Conservation (phyloP, 2,329 filamentous ascomycete genomes). For the Coleophoma cylindrospora region DNA sequence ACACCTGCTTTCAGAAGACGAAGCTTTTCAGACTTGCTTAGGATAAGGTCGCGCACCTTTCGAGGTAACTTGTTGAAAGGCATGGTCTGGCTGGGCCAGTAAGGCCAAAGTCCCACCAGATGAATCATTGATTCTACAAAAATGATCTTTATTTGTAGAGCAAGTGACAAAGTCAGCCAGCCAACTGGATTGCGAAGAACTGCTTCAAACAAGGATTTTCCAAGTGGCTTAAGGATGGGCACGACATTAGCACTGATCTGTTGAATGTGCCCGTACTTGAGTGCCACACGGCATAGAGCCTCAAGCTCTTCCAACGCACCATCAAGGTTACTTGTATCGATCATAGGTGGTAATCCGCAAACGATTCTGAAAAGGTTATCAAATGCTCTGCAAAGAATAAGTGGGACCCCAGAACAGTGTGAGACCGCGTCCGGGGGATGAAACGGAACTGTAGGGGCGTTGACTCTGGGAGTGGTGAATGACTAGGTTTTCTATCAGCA, state of each 20-base stretch:
- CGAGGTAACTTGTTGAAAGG: not conserved
- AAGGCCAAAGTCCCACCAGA: constrained; percentile 14
- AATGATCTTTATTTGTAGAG: constrained; percentile 12
- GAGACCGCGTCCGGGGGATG: not conserved
- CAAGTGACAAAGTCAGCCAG: constrained; percentile 12
- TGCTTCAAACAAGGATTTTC: not conserved
- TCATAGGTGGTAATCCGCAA: constrained; percentile 6
- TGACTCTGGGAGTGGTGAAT: not conserved
- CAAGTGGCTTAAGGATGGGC: too few species aligned
- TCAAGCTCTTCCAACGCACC: constrained; percentile 2
- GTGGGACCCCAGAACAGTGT: not conserved
- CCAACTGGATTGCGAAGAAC: constrained; percentile 12
- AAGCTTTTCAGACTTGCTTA: constrained; percentile 9
- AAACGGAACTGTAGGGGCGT: not conserved
- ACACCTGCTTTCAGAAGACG: constrained; percentile 2
- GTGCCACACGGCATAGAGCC: too few species aligned
- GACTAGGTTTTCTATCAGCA: not conserved
- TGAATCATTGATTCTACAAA: constrained; percentile 20
- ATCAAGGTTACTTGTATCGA: constrained; percentile 7
- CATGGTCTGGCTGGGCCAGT: constrained; percentile 8
- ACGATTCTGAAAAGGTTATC: constrained; percentile 13
- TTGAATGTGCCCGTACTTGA: too few species aligned
- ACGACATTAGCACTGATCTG: too few species aligned
- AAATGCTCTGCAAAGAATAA: constrained; percentile 6
- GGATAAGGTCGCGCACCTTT: constrained; percentile 1